phyloP scores from a whole-genome alignment of 306 rosid species.

The Geum urbanum region DNA sequence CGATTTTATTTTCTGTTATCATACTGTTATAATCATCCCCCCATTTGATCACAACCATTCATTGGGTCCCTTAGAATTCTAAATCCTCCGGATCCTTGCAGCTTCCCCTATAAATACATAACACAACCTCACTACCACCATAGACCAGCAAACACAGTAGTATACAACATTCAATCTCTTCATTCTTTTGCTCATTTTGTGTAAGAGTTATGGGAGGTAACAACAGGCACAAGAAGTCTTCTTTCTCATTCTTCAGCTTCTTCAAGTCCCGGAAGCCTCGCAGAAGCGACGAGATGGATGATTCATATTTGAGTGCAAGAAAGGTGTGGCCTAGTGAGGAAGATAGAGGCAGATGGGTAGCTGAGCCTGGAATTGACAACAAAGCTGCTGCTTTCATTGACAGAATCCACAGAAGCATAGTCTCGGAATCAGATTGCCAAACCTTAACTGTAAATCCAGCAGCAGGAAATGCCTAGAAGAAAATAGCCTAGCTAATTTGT shows the following conservation, averaged over 20 bases:
- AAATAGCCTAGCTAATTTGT: not conserved
- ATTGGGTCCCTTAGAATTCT: conserved; percentile 22
- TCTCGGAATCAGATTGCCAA: conserved; percentile 42
- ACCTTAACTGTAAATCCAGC: conserved; percentile 38
- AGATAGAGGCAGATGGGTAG: conserved; percentile 58
- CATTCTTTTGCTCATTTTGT: not conserved
- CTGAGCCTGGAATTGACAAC: conserved; percentile 66
- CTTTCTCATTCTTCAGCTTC: conserved; percentile 56
- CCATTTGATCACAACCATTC: conserved; percentile 25
- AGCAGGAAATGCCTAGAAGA: conserved; percentile 5
- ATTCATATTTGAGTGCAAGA: conserved; percentile 32
- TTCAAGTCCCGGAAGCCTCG: conserved; percentile 44
- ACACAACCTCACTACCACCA: conserved; percentile 8
- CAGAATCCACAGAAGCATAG: conserved; percentile 40
- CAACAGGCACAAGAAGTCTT: conserved; percentile 55
- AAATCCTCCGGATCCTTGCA: conserved; percentile 42
- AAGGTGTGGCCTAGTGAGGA: conserved; percentile 80
- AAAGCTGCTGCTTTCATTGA: conserved; percentile 58
- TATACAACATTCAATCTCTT: conserved; percentile 15
- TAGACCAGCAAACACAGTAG: conserved; percentile 31
- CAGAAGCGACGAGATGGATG: conserved; percentile 27
- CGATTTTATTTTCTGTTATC: not conserved
- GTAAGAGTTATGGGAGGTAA: conserved; percentile 45
- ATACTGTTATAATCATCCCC: not conserved
- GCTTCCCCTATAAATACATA: conserved; percentile 41